Evolutionary conservation across 768 basidiomycete genomes (phyloP).

Genomic region (Clavulina sp.): DNA sequence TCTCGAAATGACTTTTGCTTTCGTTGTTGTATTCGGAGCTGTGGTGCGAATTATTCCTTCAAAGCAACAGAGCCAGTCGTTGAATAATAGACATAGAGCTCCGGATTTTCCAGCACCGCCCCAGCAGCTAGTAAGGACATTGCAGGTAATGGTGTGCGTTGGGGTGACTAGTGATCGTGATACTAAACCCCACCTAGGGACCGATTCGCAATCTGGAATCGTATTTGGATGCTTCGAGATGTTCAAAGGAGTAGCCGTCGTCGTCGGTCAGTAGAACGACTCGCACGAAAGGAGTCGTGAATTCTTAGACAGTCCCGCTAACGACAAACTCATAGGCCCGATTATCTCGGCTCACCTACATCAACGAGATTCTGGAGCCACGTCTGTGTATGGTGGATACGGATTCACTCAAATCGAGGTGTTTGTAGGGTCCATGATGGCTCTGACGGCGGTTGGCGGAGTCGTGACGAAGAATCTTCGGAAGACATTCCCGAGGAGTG

Average conservation of each 20-base stretch:
- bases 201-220: neutral
- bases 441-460: neutral
- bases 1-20: neutral
- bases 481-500: too few relatives aligned
- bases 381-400: neutral
- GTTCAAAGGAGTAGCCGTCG: neutral
- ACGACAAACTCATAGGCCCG: conserved; percentile 1
- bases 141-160: neutral
- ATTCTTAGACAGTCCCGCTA: neutral
- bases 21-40: conserved; percentile 2
- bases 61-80: neutral
- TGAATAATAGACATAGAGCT: neutral
- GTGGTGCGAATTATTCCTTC: neutral
- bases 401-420: neutral
- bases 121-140: neutral
- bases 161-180: neutral
- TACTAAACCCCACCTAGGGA: neutral
- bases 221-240: neutral
- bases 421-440: conserved; percentile 3
- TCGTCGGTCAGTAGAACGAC: conserved; percentile 1
- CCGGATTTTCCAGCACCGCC: neutral
- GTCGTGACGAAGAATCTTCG: too few relatives aligned
- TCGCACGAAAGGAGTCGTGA: neutral
- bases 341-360: neutral
- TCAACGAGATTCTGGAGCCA: neutral